phyloP scores from a whole-genome alignment of 192 early-diverging fungal genomes.

The Backusella mclennaniae region DNA sequence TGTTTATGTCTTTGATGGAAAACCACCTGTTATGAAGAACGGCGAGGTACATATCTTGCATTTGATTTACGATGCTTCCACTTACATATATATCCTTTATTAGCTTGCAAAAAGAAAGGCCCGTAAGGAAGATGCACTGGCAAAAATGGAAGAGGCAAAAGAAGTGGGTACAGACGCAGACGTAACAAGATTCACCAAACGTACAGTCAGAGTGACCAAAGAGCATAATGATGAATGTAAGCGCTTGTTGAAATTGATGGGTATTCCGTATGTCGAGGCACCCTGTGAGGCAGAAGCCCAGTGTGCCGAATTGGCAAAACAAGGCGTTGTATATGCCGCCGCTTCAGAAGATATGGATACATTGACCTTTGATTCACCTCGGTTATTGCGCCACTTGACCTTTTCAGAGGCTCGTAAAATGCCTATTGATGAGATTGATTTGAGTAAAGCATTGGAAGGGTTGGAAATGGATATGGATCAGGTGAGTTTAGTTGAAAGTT shows the following conservation, averaged over 20 bases:
- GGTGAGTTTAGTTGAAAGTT: conserved; percentile 20
- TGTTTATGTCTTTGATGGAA: conserved; percentile 97
- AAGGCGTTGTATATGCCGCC: conserved; percentile 91
- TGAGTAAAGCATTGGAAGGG: conserved; percentile 80
- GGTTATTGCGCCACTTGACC: conserved; percentile 90
- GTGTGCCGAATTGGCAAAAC: conserved; percentile 87
- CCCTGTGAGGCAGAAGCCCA: conserved; percentile 98
- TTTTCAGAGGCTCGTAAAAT: conserved; percentile 86
- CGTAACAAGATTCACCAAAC: conserved; percentile 81
- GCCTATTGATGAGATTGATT: conserved; percentile 87
- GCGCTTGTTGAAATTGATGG: conserved; percentile 85
- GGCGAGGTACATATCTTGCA: conserved; percentile 63
- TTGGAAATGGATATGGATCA: conserved; percentile 71
- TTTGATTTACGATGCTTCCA: neutral
- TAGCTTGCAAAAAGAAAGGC: conserved; percentile 72
- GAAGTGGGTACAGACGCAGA: conserved; percentile 77
- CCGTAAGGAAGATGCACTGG: conserved; percentile 67
- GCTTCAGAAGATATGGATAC: conserved; percentile 99
- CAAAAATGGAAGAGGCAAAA: conserved; percentile 66
- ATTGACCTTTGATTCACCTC: conserved; percentile 87
- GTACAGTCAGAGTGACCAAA: conserved; percentile 88
- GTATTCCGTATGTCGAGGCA: conserved; percentile 90
- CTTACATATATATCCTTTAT: neutral
- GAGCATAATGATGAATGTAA: conserved; percentile 95
- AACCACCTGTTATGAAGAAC: conserved; percentile 89